phyloP scores from a whole-genome alignment of 2,329 filamentous ascomycete species.

The Calonectria hongkongensis region DNA sequence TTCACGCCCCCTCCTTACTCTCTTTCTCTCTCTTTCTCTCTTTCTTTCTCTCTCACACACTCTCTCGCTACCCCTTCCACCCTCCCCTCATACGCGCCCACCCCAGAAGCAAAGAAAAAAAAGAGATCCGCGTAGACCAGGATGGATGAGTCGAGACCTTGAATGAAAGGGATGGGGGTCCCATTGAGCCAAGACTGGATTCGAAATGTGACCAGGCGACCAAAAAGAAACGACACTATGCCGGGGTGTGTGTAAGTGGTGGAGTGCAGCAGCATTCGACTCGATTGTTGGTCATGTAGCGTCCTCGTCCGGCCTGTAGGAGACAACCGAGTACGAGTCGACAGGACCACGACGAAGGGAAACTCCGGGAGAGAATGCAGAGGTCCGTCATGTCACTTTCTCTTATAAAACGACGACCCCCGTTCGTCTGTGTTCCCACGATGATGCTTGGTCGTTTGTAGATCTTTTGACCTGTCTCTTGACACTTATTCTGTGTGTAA shows the following conservation, averaged over 20 bases:
- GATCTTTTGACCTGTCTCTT: slow-evolving; percentile 8
- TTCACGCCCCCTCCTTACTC: slow-evolving; percentile 25
- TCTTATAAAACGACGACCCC: slow-evolving; percentile 37
- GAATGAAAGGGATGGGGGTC: slow-evolving; percentile 17
- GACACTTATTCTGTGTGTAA: slow-evolving; percentile 25
- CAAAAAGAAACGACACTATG: slow-evolving; percentile 23
- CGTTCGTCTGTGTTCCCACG: slow-evolving; percentile 28
- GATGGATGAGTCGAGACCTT: slow-evolving; percentile 22
- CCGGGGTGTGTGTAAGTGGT: slow-evolving; percentile 29
- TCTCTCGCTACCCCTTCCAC: background rate
- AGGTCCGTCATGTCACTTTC: background rate
- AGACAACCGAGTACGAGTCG: slow-evolving; percentile 32
- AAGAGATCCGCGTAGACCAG: slow-evolving; percentile 25
- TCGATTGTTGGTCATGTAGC: slow-evolving; percentile 9
- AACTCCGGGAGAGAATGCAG: slow-evolving; percentile 10
- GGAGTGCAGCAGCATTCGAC: slow-evolving; percentile 25
- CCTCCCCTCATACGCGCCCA: slow-evolving; percentile 19
- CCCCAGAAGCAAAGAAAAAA: slow-evolving; percentile 17
- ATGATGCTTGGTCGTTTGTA: slow-evolving; percentile 32
- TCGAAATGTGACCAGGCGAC: slow-evolving; percentile 24
- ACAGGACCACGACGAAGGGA: background rate
- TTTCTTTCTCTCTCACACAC: background rate
- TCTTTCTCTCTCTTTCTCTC: background rate
- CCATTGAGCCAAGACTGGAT: slow-evolving; percentile 4
- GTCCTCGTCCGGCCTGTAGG: background rate